Conservation (phyloP, 805 yeast genomes). For the Barnettozyma siamensis region DNA sequence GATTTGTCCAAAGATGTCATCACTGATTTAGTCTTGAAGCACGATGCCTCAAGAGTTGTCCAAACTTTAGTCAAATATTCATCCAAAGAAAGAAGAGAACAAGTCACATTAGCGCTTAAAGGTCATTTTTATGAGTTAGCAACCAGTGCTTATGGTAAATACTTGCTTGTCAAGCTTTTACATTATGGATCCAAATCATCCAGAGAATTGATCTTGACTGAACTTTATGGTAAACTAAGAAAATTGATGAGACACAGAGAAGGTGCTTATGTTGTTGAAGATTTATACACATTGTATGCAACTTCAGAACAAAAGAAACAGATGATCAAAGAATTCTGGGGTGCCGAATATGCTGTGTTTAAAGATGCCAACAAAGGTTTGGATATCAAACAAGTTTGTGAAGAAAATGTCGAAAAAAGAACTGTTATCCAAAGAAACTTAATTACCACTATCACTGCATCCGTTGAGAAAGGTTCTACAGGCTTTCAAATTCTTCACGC, state of each 20-base stretch:
- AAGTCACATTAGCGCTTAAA: slow-evolving; percentile 60
- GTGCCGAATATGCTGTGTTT: slow-evolving; percentile 89
- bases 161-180: slow-evolving; percentile 76
- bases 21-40: slow-evolving; percentile 84
- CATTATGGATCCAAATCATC: slow-evolving; percentile 88
- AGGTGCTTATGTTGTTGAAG: slow-evolving; percentile 97
- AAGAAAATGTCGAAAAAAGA: slow-evolving; percentile 70
- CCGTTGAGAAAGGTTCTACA: slow-evolving; percentile 92
- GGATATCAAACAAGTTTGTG: slow-evolving; percentile 58
- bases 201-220: slow-evolving; percentile 68
- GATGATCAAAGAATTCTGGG: slow-evolving; percentile 96
- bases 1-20: slow-evolving; percentile 68
- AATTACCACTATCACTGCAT: slow-evolving; percentile 76
- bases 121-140: slow-evolving; percentile 79
- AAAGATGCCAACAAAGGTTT: slow-evolving; percentile 64
- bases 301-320: slow-evolving; percentile 79
- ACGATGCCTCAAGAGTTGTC: slow-evolving; percentile 93
- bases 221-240: slow-evolving; percentile 84
- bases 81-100: slow-evolving; percentile 69
- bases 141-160: slow-evolving; percentile 90
- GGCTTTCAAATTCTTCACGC: slow-evolving; percentile 96
- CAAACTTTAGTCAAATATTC: slow-evolving; percentile 90
- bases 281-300: slow-evolving; percentile 78
- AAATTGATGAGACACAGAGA: slow-evolving; percentile 94
- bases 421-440: slow-evolving; percentile 69